Percentiles rank a stretch among this genome's conserved stretches.
Conservation (phyloP, 305 asterid species). For the Fraxinus platypoda region DNA sequence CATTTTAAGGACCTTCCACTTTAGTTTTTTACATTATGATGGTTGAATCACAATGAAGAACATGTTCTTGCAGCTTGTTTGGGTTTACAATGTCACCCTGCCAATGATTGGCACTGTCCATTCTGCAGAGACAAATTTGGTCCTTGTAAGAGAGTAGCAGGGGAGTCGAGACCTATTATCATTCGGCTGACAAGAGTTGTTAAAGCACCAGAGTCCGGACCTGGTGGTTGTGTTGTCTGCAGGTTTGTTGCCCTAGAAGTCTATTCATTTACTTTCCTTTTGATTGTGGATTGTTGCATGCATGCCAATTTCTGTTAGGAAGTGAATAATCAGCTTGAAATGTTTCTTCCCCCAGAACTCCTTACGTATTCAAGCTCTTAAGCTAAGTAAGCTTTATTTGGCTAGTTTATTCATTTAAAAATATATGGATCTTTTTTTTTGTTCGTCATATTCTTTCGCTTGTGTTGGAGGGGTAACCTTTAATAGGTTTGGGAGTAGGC, state of each 20-base stretch:
- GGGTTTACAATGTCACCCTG: slow-evolving; percentile 53
- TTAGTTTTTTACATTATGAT: background rate
- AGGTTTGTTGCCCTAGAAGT: slow-evolving; percentile 52
- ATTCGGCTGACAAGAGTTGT: slow-evolving; percentile 82
- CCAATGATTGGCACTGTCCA: slow-evolving; percentile 70
- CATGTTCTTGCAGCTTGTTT: slow-evolving; percentile 70
- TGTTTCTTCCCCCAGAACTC: background rate
- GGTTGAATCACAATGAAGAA: slow-evolving; percentile 22
- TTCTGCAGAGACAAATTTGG: slow-evolving; percentile 68
- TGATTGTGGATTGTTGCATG: background rate
- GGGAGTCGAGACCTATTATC: slow-evolving; percentile 62
- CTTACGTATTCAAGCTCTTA: background rate
- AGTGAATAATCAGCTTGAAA: slow-evolving; percentile 1
- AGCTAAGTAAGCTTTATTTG: background rate
- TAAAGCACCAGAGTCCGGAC: slow-evolving; percentile 75
- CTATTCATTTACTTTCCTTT: slow-evolving; percentile 10
- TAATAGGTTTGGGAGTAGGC: background rate
- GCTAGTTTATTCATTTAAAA: background rate
- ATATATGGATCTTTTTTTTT: background rate
- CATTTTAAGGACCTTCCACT: background rate
- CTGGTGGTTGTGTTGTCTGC: slow-evolving; percentile 98
- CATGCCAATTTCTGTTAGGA: background rate
- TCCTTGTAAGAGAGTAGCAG: slow-evolving; percentile 56
- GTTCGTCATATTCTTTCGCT: slow-evolving; percentile 2
- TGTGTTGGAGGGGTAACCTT: slow-evolving; percentile 6